These are phyloP conservation scores for Saitozyma sp. DNA, from an alignment of 768 basidiomycete genomes.

Conservation along the genomic window DNA sequence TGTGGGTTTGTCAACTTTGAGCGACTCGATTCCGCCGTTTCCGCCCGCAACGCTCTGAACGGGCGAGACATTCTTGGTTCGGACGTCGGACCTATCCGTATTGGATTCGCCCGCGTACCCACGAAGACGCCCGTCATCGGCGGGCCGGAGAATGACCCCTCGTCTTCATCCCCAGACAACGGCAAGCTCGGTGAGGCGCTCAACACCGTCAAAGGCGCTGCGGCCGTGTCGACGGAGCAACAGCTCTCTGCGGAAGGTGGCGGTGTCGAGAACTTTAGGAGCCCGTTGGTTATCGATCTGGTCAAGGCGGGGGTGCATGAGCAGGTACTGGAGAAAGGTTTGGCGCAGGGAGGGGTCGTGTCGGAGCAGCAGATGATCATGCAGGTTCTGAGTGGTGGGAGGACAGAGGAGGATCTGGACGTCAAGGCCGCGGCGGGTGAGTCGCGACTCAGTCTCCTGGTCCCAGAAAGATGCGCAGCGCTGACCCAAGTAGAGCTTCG, in stretches of 20 bases:
- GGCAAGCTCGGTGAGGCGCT: conserved; percentile 46
- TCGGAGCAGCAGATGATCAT: conserved; percentile 98
- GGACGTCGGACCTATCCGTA: conserved; percentile 94
- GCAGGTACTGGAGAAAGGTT: conserved; percentile 39
- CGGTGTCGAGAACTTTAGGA: conserved; percentile 84
- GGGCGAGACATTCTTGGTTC: conserved; percentile 93
- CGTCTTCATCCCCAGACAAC: conserved; percentile 47
- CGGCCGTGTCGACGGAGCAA: conserved; percentile 86
- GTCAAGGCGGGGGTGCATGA: conserved; percentile 50
- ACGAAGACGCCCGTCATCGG: conserved; percentile 61
- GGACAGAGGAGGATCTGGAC: conserved; percentile 75
- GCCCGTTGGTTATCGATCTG: conserved; percentile 63
- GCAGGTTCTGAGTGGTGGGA: conserved; percentile 80
- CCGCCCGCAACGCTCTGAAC: conserved; percentile 92
- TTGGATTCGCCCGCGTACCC: conserved; percentile 95
- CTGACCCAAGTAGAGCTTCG: conserved; percentile 68
- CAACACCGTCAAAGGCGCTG: conserved; percentile 88
- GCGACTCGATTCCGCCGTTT: conserved; percentile 90
- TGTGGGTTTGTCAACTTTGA: conserved; percentile 82
- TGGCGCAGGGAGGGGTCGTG: conserved; percentile 59
- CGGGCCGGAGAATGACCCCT: conserved; percentile 59
- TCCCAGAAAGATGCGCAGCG: not conserved
- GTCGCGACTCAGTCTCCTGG: conserved; percentile 42
- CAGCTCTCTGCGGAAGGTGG: conserved; percentile 81
- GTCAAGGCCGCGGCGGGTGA: conserved; percentile 80